These are phyloP conservation scores for Harringtonia lauricola DNA, from an alignment of 2,329 filamentous ascomycete genomes.

Conservation along the genomic window DNA sequence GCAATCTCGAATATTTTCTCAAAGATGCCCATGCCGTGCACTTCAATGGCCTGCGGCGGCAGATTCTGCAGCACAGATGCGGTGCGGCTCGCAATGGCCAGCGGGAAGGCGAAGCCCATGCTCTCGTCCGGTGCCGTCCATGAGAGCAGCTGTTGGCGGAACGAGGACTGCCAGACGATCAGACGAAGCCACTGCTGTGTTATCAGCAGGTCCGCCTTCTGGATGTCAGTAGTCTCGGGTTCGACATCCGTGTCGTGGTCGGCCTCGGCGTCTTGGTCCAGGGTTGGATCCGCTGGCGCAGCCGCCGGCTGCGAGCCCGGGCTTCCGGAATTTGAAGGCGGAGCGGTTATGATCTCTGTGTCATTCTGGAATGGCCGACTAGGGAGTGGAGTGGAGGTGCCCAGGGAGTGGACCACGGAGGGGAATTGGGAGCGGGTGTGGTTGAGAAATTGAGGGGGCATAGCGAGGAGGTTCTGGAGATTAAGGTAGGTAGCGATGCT, in stretches of 20 bases:
- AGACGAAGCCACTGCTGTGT: constrained; percentile 62
- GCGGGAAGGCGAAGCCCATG: constrained; percentile 50
- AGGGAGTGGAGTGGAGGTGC: constrained; percentile 4
- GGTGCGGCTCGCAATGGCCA: constrained; percentile 50
- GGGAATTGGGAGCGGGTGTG: neutral
- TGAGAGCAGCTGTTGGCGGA: constrained; percentile 53
- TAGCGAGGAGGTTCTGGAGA: constrained; percentile 22
- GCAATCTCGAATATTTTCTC: constrained; percentile 39
- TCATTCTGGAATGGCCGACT: constrained; percentile 17
- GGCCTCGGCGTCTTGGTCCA: neutral
- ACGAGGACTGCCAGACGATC: constrained; percentile 63
- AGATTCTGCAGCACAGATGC: constrained; percentile 30
- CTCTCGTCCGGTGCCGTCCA: constrained; percentile 45
- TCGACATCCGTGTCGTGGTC: constrained; percentile 11
- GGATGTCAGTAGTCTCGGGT: constrained; percentile 45
- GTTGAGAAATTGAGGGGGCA: constrained; percentile 20
- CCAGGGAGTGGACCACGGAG: neutral
- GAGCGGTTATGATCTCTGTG: neutral
- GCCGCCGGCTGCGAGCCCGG: neutral
- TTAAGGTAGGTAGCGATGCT: constrained; percentile 22
- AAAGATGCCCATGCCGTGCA: constrained; percentile 37
- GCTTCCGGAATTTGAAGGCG: neutral
- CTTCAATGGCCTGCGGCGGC: constrained; percentile 29
- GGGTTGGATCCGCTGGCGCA: neutral
- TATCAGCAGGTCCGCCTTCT: constrained; percentile 57